These are phyloP conservation scores for Phytophthora agathidicida DNA, from an alignment of 352 stramenopile species.

Conservation along the genomic window DNA sequence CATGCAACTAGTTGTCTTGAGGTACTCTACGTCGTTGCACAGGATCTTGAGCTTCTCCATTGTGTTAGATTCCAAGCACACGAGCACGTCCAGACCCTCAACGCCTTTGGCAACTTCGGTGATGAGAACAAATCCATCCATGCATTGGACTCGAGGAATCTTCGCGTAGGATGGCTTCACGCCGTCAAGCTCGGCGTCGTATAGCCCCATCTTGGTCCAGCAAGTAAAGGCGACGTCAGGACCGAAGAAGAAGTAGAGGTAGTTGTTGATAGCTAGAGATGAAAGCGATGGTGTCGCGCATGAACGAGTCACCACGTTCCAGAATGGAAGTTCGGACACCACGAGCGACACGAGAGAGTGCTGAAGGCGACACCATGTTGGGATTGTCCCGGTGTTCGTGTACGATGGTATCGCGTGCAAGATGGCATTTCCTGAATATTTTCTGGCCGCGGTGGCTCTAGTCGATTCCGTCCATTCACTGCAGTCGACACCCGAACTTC, in stretches of 20 bases:
- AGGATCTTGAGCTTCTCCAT: conserved; percentile 24
- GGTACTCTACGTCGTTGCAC: conserved; percentile 2
- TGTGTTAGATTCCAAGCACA: conserved; percentile 21
- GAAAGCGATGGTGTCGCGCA: conserved; percentile 65
- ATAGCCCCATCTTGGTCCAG: conserved; percentile 61
- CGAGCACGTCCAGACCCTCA: conserved; percentile 29
- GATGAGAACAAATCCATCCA: conserved; percentile 57
- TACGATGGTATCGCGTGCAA: conserved; percentile 56
- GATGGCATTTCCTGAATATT: conserved; percentile 56
- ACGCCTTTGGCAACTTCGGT: conserved; percentile 38
- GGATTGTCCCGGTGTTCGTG: conserved; percentile 15
- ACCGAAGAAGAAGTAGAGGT: conserved; percentile 60
- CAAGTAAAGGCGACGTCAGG: conserved; percentile 63
- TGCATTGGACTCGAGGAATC: conserved; percentile 39
- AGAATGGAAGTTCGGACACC: conserved; percentile 51
- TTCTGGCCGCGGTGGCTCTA: conserved; percentile 43
- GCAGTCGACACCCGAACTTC: conserved; percentile 48
- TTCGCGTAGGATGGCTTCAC: conserved; percentile 36
- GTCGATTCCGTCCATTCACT: conserved; percentile 50
- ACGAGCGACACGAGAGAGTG: conserved; percentile 30
- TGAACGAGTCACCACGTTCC: conserved; percentile 41
- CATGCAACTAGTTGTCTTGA: conserved; percentile 3
- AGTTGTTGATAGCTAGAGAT: conserved; percentile 46
- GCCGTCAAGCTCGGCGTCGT: conserved; percentile 54
- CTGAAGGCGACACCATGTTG: background rate